Conservation (phyloP, 352 stramenopile species). For the Phytophthora megakarya region DNA sequence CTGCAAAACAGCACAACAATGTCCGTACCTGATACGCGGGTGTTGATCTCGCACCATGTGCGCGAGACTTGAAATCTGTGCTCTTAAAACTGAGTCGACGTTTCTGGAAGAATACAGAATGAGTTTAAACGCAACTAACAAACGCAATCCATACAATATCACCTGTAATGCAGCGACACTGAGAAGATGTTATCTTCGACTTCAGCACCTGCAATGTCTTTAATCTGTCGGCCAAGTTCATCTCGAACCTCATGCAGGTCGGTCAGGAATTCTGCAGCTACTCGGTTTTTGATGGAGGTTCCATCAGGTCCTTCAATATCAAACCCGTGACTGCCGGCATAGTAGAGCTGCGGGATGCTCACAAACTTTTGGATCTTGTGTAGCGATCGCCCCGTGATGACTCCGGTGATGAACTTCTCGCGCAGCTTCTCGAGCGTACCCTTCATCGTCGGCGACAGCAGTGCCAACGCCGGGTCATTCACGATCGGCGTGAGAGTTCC, state of each 20-base stretch:
- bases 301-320: slow-evolving; percentile 85
- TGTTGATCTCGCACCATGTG: slow-evolving; percentile 46
- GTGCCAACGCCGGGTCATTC: slow-evolving; percentile 78
- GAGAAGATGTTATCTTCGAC: slow-evolving; percentile 92
- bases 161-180: slow-evolving; percentile 90
- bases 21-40: slow-evolving; percentile 59
- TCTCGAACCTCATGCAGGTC: slow-evolving; percentile 70
- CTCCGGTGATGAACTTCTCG: slow-evolving; percentile 81
- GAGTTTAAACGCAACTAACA: slow-evolving; percentile 3
- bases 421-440: slow-evolving; percentile 78
- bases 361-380: slow-evolving; percentile 91
- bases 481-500: slow-evolving; percentile 91
- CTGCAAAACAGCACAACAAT: neutral
- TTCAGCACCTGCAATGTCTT: slow-evolving; percentile 59
- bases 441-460: slow-evolving; percentile 70
- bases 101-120: slow-evolving; percentile 48
- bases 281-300: slow-evolving; percentile 85
- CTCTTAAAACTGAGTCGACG: slow-evolving; percentile 44
- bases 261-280: slow-evolving; percentile 73
- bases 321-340: slow-evolving; percentile 90
- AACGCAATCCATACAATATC: slow-evolving; percentile 1
- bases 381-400: slow-evolving; percentile 88
- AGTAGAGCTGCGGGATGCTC: slow-evolving; percentile 86
- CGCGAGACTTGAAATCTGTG: slow-evolving; percentile 55
- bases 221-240: slow-evolving; percentile 45